phyloP scores from a whole-genome alignment of 208 protist species.

The Crithidia mellificae region DNA sequence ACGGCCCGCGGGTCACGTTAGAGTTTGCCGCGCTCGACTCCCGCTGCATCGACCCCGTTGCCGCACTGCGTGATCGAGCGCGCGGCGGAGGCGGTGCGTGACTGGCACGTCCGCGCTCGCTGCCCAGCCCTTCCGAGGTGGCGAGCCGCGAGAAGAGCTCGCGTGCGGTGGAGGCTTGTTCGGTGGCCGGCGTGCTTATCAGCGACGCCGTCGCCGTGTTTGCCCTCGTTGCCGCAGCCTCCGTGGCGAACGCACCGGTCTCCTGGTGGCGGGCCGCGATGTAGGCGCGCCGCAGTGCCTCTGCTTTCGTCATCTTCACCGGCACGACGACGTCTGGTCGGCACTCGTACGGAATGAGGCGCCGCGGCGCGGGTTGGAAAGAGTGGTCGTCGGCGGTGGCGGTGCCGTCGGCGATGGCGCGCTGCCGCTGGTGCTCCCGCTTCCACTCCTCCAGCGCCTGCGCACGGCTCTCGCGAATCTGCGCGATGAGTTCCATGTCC shows the following conservation, averaged over 20 bases:
- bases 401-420: constrained; percentile 33
- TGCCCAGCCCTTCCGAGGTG: not conserved
- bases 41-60: not conserved
- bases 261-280: constrained; percentile 5
- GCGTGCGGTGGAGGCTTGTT: constrained; percentile 11
- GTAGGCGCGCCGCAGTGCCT: constrained; percentile 56
- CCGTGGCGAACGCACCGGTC: not conserved
- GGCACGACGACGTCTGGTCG: constrained; percentile 59
- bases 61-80: constrained; percentile 4
- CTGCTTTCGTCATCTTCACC: constrained; percentile 57
- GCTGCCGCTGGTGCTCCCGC: constrained; percentile 37
- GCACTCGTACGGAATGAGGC: constrained; percentile 77
- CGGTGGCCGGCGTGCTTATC: not conserved
- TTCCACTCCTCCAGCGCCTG: constrained; percentile 41
- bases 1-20: constrained; percentile 2
- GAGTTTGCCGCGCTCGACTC: constrained; percentile 21
- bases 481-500: constrained; percentile 44
- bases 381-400: constrained; percentile 36
- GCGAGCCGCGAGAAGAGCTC: constrained; percentile 20
- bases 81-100: not conserved
- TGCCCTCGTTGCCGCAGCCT: not conserved
- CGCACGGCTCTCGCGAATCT: constrained; percentile 40
- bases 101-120: not conserved
- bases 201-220: not conserved
- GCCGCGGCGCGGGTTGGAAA: constrained; percentile 56